These are phyloP conservation scores for Cunninghamia lanceolata DNA, from an alignment of 75 land plant genomes.

Conservation along the genomic window DNA sequence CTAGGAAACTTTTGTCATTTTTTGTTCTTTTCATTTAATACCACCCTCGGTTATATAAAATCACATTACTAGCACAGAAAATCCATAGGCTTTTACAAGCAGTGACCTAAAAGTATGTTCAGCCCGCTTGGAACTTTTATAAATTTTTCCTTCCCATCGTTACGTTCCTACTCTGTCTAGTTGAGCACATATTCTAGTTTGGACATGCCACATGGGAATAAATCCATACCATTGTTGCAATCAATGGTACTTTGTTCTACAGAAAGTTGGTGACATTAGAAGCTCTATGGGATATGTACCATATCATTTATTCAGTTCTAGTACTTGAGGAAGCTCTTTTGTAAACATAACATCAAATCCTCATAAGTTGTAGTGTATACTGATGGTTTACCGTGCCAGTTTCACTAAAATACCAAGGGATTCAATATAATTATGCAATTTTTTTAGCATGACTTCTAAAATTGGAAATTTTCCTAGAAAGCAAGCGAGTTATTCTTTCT, in stretches of 20 bases:
- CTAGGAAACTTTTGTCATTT: too few relatives aligned
- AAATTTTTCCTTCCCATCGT: neutral
- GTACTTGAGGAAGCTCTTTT: conserved; percentile 2
- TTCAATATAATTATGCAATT: neutral
- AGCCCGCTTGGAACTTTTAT: too few relatives aligned
- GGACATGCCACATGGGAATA: too few relatives aligned
- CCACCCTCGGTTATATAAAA: neutral
- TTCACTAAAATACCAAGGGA: neutral
- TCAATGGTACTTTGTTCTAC: too few relatives aligned
- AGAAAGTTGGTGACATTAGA: conserved; percentile 19
- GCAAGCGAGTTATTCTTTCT: neutral
- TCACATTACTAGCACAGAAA: neutral
- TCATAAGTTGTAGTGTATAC: neutral
- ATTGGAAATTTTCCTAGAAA: neutral
- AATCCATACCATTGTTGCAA: too few relatives aligned
- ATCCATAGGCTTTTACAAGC: neutral
- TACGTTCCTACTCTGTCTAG: neutral
- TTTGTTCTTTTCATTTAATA: too few relatives aligned
- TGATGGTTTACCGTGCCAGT: neutral
- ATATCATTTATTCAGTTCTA: conserved; percentile 48
- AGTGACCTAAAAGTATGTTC: neutral
- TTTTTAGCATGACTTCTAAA: neutral
- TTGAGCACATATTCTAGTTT: neutral
- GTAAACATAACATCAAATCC: neutral
- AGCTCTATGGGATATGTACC: conserved; percentile 48